Conservation (phyloP, 139 green algal species). For the Trebouxia sp. region DNA sequence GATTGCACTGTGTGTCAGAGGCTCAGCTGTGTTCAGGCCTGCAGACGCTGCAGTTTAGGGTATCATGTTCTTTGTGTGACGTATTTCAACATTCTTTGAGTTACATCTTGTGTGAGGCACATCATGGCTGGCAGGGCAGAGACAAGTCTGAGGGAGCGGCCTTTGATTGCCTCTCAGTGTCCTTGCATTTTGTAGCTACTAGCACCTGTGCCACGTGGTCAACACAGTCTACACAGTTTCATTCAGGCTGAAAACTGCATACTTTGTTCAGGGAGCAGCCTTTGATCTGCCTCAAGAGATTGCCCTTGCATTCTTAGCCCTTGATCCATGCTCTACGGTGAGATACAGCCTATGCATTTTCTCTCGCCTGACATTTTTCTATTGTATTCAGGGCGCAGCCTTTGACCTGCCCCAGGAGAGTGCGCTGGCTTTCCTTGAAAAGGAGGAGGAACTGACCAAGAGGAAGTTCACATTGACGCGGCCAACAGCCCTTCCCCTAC, state of each 20-base stretch:
- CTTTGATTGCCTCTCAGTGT: background rate
- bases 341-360: no score
- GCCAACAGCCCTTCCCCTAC: constrained; percentile 43
- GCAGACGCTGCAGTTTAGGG: no score
- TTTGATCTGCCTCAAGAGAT: constrained; percentile 93
- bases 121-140: background rate
- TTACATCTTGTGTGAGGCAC: background rate
- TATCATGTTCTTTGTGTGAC: no score
- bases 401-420: constrained; percentile 80
- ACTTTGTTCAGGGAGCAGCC: constrained; percentile 58
- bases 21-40: no score
- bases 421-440: constrained; percentile 52
- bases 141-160: background rate
- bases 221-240: no score
- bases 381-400: constrained; percentile 60
- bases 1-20: background rate
- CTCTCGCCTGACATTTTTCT: background rate
- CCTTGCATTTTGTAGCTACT: background rate
- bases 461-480: constrained; percentile 46
- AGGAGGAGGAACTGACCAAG: constrained; percentile 42
- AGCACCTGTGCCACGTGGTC: background rate
- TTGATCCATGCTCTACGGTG: no score
- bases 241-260: background rate
- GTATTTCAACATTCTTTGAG: background rate
- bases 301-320: no score